phyloP scores from a whole-genome alignment of 352 stramenopile genomes.

The Globisporangium nodosum region DNA sequence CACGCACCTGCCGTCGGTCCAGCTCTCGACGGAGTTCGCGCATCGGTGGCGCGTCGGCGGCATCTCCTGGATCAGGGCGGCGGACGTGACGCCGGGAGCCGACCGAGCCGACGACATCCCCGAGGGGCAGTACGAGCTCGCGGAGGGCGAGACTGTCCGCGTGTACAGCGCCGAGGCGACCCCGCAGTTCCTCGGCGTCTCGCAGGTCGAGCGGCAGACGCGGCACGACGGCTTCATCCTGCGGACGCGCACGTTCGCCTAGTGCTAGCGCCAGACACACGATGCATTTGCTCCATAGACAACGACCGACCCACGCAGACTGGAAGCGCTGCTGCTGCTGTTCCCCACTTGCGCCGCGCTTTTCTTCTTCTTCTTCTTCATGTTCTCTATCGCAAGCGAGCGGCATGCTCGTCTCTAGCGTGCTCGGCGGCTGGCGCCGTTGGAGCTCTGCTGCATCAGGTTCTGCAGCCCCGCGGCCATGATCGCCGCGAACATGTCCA shows the following conservation, averaged over 20 bases:
- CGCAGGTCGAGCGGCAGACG: conserved; percentile 36
- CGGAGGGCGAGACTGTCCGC: conserved; percentile 35
- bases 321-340: too few relatives aligned
- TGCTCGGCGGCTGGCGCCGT: conserved; percentile 4
- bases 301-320: conserved; percentile 21
- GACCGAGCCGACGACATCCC: conserved; percentile 9
- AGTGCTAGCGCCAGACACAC: neutral
- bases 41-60: conserved; percentile 48
- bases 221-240: conserved; percentile 35
- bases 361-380: neutral
- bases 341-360: neutral
- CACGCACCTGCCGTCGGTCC: conserved; percentile 42
- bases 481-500: conserved; percentile 77
- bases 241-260: conserved; percentile 64
- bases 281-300: conserved; percentile 2
- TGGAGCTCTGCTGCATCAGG: conserved; percentile 54
- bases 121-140: conserved; percentile 14
- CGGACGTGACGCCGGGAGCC: conserved; percentile 17
- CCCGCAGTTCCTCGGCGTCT: conserved; percentile 42
- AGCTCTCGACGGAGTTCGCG: conserved; percentile 21
- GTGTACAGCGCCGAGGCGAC: conserved; percentile 36
- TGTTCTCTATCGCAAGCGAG: neutral
- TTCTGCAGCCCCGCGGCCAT: conserved; percentile 82
- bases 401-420: neutral
- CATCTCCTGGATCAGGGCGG: conserved; percentile 24